A percentile compares a stretch with the other conserved stretches of the same genome.
Conservation (phyloP, 805 yeast genomes). For the Gaillardinia entomophila region DNA sequence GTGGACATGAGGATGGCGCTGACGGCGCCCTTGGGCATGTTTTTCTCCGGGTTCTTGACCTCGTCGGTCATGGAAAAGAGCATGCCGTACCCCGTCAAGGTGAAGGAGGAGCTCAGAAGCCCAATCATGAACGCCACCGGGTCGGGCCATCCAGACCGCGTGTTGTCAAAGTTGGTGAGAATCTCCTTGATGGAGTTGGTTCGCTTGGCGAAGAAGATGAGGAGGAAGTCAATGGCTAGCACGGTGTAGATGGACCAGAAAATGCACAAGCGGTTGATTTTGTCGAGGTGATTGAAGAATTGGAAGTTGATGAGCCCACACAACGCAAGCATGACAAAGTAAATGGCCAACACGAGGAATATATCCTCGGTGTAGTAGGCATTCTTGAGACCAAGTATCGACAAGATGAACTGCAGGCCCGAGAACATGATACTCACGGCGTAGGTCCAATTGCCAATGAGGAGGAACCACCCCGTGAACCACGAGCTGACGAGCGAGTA, state of each 20-base stretch:
- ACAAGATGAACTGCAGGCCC: slow-evolving; percentile 68
- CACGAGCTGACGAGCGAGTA: slow-evolving; percentile 60
- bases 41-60: slow-evolving; percentile 67
- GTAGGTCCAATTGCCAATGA: slow-evolving; percentile 76
- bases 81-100: slow-evolving; percentile 80
- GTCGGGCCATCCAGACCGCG: slow-evolving; percentile 72
- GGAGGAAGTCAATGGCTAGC: slow-evolving; percentile 56
- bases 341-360: slow-evolving; percentile 51
- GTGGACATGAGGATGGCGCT: slow-evolving; percentile 60
- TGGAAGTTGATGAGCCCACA: slow-evolving; percentile 62
- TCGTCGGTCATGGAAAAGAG: slow-evolving; percentile 79
- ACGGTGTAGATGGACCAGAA: slow-evolving; percentile 72
- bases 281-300: slow-evolving; percentile 55
- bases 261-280: slow-evolving; percentile 62
- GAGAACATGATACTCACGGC: slow-evolving; percentile 68
- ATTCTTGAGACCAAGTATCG: slow-evolving; percentile 59
- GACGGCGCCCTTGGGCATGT: slow-evolving; percentile 69
- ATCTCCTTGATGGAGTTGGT: slow-evolving; percentile 57
- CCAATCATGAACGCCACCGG: slow-evolving; percentile 71
- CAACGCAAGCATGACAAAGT: slow-evolving; percentile 47
- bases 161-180: slow-evolving; percentile 62
- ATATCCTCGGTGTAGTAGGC: slow-evolving; percentile 53
- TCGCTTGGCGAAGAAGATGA: slow-evolving; percentile 49
- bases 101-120: slow-evolving; percentile 71
- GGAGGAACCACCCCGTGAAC: slow-evolving; percentile 73